Conservation (phyloP, 352 stramenopile genomes). For the Globisporangium rhizosaccharum region DNA sequence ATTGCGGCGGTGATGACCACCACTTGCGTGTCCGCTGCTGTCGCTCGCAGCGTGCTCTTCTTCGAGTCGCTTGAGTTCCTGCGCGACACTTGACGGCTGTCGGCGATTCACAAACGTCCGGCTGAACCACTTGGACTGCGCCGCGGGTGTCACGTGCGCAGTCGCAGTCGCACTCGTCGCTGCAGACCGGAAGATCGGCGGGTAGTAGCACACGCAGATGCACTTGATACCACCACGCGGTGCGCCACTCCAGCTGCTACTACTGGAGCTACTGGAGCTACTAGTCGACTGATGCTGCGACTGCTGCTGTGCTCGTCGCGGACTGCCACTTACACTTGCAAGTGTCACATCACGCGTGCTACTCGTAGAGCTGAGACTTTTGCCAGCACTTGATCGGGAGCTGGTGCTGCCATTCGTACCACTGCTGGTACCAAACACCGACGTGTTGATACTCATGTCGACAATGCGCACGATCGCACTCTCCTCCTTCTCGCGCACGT, state of each 20-base stretch:
- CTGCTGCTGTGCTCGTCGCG: not conserved
- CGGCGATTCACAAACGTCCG: constrained; percentile 24
- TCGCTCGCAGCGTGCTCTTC: constrained; percentile 1
- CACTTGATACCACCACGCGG: constrained; percentile 3
- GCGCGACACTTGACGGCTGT: constrained; percentile 8
- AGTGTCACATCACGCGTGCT: not conserved
- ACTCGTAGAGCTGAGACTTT: not conserved
- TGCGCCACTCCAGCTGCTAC: not conserved
- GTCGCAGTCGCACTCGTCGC: constrained; percentile 5
- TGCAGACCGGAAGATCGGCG: constrained; percentile 38
- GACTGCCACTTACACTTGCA: not conserved
- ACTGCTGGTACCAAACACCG: not conserved
- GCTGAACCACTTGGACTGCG: constrained; percentile 31
- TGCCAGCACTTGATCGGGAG: not conserved
- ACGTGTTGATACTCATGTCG: constrained; percentile 18
- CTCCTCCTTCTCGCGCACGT: constrained; percentile 10
- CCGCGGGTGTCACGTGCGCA: constrained; percentile 2
- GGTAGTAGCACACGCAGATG: constrained; percentile 53
- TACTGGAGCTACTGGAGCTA: not conserved
- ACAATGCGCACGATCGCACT: constrained; percentile 31
- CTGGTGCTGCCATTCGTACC: not conserved
- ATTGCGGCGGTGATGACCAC: constrained; percentile 8
- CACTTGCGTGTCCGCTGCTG: not conserved
- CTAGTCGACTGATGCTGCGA: not conserved
- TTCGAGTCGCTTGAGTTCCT: constrained; percentile 14